These are phyloP conservation scores for Pleurostoma richardsiae DNA, from an alignment of 2,329 filamentous ascomycete genomes.

Conservation along the genomic window DNA sequence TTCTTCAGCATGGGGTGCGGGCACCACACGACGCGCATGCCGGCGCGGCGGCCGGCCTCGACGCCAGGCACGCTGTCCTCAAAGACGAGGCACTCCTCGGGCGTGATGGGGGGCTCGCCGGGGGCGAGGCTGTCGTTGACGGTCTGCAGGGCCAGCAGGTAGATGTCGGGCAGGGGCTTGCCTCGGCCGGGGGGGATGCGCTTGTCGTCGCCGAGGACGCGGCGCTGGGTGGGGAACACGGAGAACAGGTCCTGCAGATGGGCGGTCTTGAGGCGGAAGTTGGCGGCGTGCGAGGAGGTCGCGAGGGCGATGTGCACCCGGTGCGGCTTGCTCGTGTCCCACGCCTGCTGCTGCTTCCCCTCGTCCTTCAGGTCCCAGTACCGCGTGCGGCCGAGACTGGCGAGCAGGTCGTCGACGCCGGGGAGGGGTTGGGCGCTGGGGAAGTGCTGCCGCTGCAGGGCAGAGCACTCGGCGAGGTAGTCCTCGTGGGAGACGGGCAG, in stretches of 20 bases:
- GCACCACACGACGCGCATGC: conserved; percentile 92
- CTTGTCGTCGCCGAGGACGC: conserved; percentile 79
- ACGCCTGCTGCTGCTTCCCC: neutral
- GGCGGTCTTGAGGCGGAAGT: conserved; percentile 72
- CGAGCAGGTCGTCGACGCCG: conserved; percentile 67
- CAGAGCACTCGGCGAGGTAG: conserved; percentile 54
- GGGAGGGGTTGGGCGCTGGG: conserved; percentile 70
- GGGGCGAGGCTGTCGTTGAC: conserved; percentile 70
- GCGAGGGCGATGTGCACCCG: conserved; percentile 78
- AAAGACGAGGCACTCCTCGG: conserved; percentile 91
- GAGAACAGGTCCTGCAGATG: conserved; percentile 55
- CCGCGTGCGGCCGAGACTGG: conserved; percentile 47
- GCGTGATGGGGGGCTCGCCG: conserved; percentile 61
- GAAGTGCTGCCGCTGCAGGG: conserved; percentile 68
- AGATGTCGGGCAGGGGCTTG: conserved; percentile 94
- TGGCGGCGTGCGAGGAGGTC: conserved; percentile 67
- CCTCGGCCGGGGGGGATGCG: conserved; percentile 76
- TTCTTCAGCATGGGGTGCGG: conserved; percentile 75
- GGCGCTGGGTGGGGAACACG: conserved; percentile 64
- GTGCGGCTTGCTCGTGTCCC: conserved; percentile 23
- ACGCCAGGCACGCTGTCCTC: conserved; percentile 94
- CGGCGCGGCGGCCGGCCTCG: conserved; percentile 82
- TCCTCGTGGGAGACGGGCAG: conserved; percentile 71
- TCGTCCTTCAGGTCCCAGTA: conserved; percentile 37
- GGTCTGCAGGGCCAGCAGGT: conserved; percentile 75